Evolutionary conservation across 352 stramenopile genomes (phyloP), one percentile per base, ranked within the genome.

Genomic region (Pythium aquatile): DNA sequence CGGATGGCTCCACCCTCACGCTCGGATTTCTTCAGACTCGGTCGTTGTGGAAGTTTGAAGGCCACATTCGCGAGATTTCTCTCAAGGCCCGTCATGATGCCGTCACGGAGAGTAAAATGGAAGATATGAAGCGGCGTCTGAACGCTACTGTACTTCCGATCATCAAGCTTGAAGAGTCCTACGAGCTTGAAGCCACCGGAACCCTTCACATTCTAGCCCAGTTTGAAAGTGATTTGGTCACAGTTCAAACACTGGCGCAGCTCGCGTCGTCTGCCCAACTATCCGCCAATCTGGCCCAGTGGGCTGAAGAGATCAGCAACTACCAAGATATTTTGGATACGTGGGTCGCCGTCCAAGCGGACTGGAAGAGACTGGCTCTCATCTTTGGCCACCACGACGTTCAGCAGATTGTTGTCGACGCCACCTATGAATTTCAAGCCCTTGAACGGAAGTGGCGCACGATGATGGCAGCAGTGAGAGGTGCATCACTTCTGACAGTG

Each of bases 391-490:
- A 87, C 20, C 69, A 63, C 20, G 78, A 90, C 55, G 75, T 90
- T 2, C 81, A 89, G 35, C 69, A 87, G 55, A 82, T 73, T 58
- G 79, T 89, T 1, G 68, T 60, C 10, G 74, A 87, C 20, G 77
- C 81, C 0, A 76, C 72, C 1, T 81, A 80, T 37, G 79, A 88
- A 48, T 91, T 89, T 33, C 77, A 88, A 57, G 68, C 73, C 2
- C 58, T 90, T 11, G 78, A 85, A 49, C 81, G 83, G 5, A 91
- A 91, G 46, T 91, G 83, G 83, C 75, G 74, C 58, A 72, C 74
- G 0, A 87, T 88, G 76, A 91, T 91, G 81, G 70, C 77, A 7
- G 65, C 79, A 32, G 75, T 76, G 0, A 83, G 78, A 63, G 74
- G 68, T 0, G 74, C 77, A 0, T 80, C 77, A 2, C 84, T 73